Evolutionary conservation across 202 grass and related monocot genomes (phyloP).

Genomic region (Bolboschoenoplectus hybrid): DNA sequence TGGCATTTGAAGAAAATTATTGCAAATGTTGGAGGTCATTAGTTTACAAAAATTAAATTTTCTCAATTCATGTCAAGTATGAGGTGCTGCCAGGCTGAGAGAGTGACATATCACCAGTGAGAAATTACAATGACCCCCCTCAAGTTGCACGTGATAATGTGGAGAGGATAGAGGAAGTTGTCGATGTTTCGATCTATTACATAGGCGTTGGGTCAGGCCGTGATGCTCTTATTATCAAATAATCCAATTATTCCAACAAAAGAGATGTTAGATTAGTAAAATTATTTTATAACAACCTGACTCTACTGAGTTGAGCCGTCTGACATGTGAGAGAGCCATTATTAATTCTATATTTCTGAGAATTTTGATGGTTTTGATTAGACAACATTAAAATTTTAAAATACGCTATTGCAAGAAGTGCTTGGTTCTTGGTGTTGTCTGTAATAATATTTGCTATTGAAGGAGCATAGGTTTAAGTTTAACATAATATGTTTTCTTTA

Average conservation of each 20-base stretch:
- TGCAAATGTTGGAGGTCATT: conserved; percentile 1
- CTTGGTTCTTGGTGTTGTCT: not conserved
- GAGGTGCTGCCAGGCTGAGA: conserved; percentile 83
- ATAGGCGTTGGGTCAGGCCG: conserved; percentile 85
- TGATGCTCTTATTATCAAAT: conserved; percentile 92
- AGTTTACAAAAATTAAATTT: conserved; percentile 14
- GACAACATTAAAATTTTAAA: not conserved
- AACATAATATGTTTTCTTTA: not conserved
- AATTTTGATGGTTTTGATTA: conserved; percentile 17
- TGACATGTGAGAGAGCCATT: not conserved
- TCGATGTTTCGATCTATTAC: conserved; percentile 79
- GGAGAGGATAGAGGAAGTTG: conserved; percentile 85
- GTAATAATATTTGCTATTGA: conserved; percentile 1
- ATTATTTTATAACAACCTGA: not conserved
- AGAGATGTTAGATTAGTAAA: not conserved
- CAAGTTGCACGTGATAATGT: conserved; percentile 67
- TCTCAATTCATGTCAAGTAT: conserved; percentile 71
- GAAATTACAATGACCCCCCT: conserved; percentile 68
- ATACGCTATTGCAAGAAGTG: not conserved
- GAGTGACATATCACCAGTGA: conserved; percentile 66
- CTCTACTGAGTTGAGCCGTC: not conserved
- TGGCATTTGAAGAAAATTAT: not conserved
- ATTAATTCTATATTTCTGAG: not conserved
- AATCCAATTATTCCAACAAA: not conserved
- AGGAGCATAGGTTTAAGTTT: not conserved